Conservation (phyloP, 2,329 filamentous ascomycete species). For the Geosmithia putterillii region DNA sequence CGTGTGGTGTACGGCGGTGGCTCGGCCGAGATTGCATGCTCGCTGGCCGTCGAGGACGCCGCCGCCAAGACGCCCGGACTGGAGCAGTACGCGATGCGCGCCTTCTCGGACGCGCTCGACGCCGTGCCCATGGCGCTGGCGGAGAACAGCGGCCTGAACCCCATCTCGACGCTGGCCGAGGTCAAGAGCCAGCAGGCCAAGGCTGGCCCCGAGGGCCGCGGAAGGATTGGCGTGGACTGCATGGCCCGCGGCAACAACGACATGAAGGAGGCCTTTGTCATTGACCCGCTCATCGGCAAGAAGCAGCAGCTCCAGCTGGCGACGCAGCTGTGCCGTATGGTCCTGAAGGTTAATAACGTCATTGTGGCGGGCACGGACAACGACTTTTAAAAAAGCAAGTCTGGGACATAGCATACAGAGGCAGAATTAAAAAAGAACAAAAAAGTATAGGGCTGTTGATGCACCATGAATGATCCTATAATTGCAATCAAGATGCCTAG, state of each 20-base stretch:
- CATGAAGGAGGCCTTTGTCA: constrained; percentile 97
- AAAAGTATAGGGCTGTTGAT: neutral
- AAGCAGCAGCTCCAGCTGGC: constrained; percentile 92
- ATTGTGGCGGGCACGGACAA: constrained; percentile 81
- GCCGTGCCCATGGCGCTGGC: constrained; percentile 89
- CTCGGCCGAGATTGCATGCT: constrained; percentile 94
- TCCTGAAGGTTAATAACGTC: constrained; percentile 93
- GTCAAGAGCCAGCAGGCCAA: constrained; percentile 96
- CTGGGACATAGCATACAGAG: constrained; percentile 8
- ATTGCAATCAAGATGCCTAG: too few species aligned
- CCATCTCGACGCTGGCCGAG: constrained; percentile 87
- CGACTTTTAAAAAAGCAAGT: constrained; percentile 51
- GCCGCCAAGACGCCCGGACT: constrained; percentile 92
- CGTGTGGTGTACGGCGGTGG: constrained; percentile 96
- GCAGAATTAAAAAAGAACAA: neutral
- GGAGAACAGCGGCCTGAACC: constrained; percentile 92
- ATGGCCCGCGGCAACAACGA: constrained; percentile 93
- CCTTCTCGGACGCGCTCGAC: constrained; percentile 91
- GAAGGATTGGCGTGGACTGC: constrained; percentile 85
- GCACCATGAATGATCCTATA: too few species aligned
- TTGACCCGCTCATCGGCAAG: constrained; percentile 96
- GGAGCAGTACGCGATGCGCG: constrained; percentile 98
- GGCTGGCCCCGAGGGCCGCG: constrained; percentile 35
- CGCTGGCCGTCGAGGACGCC: constrained; percentile 87
- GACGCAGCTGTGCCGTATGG: constrained; percentile 96